Conservation (phyloP, 352 stramenopile genomes). For the Globisporangium recalcitrans region DNA sequence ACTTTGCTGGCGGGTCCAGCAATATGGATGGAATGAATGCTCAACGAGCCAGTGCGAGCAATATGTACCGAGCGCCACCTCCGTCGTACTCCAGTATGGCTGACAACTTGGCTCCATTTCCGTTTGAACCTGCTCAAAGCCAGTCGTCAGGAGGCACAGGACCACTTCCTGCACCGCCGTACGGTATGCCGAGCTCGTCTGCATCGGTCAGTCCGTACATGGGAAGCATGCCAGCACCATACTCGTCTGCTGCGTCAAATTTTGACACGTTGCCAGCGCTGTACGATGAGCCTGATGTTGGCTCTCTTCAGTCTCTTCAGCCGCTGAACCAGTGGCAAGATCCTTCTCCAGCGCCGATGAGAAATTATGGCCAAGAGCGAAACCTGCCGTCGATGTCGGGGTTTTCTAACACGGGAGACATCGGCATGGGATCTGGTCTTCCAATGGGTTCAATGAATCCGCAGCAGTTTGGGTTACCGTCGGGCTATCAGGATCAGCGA, state of each 20-base stretch:
- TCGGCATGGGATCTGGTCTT: neutral
- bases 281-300: conserved; percentile 18
- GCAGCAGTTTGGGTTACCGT: conserved; percentile 8
- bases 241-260: conserved; percentile 20
- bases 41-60: conserved; percentile 6
- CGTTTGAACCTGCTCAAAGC: conserved; percentile 25
- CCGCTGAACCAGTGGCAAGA: conserved; percentile 16
- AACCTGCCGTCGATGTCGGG: conserved; percentile 7
- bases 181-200: conserved; percentile 17
- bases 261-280: conserved; percentile 26
- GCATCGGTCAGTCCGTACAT: conserved; percentile 24
- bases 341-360: conserved; percentile 18
- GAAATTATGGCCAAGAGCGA: conserved; percentile 9
- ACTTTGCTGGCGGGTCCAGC: neutral
- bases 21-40: neutral
- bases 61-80: conserved; percentile 6
- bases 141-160: conserved; percentile 17
- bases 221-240: conserved; percentile 23
- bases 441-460: conserved; percentile 12
- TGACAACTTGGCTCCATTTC: conserved; percentile 27
- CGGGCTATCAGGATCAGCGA: conserved; percentile 14
- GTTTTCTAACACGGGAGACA: conserved; percentile 9
- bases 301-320: conserved; percentile 13
- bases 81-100: conserved; percentile 6
- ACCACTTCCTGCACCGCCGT: conserved; percentile 18